Evolutionary conservation across 495 filamentous ascomycete species (phyloP), one percentile per base, ranked within the genome.

Genomic region (Viridothelium virens): DNA sequence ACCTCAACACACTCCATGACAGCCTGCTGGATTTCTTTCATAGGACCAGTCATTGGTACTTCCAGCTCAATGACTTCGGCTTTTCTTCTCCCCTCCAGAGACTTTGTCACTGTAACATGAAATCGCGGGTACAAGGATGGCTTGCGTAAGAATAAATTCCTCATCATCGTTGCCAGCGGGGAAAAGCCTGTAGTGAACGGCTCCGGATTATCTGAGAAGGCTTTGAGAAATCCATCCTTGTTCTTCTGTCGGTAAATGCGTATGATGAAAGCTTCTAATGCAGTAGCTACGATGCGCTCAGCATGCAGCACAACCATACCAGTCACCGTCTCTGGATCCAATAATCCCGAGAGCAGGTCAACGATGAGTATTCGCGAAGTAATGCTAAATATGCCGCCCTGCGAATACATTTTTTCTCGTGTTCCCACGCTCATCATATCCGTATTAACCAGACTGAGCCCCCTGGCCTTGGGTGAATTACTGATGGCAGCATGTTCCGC

Each of bases 31-130:
- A 97, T 96, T 39, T 91, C 86, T 63, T 82, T 85, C 94, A 98
- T 98, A 47, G 87, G 82, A 56, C 95, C 89, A 31, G 91, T 95
- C 93, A 98, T 97, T 38, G 90, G 87, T n/a, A 97, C 89, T 73
- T 96, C 93, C 11, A 97, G 80, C 72, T 98, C 94, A 44, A 98
- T 95, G 46, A 98, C 94, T 77, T 97, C 94, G 0, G 94, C 92
- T 73, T 95, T 96, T 75, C 91, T 89, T 71, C 84, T 87, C 74
- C 91, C 92, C 75, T 98, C 93, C 3, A 98, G 77, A 1, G 91
- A 90, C 69, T 92, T 86, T 0, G 90, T 89, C 2, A 98, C 91
- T 3, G 88, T 86, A 53, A 96, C 83, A 72, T 97, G 93, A 70
- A 96, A 98, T n/a, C 94, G 84, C 10, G 94, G 94, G 88, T 94